phyloP scores from a whole-genome alignment of 805 yeast genomes.

The Saccharomyces paradoxus region DNA sequence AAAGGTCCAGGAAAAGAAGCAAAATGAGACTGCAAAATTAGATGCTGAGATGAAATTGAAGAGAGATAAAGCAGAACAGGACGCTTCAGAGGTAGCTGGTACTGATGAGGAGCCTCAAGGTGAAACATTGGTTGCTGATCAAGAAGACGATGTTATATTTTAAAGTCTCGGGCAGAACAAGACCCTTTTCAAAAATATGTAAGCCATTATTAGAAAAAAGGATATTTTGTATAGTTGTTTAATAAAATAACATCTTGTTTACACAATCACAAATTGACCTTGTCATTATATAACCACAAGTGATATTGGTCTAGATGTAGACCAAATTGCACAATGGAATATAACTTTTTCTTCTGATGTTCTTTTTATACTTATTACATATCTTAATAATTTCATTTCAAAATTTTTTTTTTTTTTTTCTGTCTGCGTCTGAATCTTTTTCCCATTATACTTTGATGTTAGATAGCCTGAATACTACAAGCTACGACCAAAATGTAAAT shows the following conservation, averaged over 20 bases:
- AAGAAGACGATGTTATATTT: constrained; percentile 42
- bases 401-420: not conserved
- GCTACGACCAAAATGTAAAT: too few relatives aligned
- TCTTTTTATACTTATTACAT: too few relatives aligned
- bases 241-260: not conserved
- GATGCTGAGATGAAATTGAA: constrained; percentile 42
- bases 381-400: too few relatives aligned
- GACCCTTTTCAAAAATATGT: not conserved
- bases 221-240: not conserved
- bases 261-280: not conserved
- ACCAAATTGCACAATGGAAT: too few relatives aligned
- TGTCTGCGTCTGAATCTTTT: not conserved
- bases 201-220: not conserved
- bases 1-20: constrained; percentile 93
- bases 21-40: constrained; percentile 59
- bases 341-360: too few relatives aligned
- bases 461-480: too few relatives aligned
- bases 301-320: not conserved
- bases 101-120: constrained; percentile 14
- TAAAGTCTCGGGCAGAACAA: constrained; percentile 9
- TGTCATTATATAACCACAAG: not conserved
- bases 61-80: constrained; percentile 14
- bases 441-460: too few relatives aligned
- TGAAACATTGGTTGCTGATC: constrained; percentile 30
- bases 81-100: constrained; percentile 22